phyloP scores from a whole-genome alignment of 257 asterid species.

The Henckelia pumila region DNA sequence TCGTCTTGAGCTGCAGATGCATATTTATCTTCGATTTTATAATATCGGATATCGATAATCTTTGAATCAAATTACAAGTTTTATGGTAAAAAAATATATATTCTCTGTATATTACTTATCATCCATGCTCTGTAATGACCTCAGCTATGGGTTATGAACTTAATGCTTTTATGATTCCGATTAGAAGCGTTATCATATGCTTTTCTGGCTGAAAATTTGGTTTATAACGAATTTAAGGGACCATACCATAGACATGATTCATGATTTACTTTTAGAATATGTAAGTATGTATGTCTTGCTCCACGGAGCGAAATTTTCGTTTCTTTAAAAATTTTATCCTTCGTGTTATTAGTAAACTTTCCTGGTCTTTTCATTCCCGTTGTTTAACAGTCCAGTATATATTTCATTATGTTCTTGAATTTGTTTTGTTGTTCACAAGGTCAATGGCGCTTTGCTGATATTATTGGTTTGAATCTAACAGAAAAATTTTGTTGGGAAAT shows the following conservation, averaged over 20 bases:
- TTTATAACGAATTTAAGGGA: background rate
- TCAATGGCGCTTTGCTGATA: too few species aligned
- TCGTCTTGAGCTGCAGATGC: constrained; percentile 17
- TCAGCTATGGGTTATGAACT: background rate
- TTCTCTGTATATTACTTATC: too few species aligned
- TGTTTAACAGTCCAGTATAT: background rate
- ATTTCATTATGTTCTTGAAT: background rate
- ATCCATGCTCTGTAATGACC: background rate
- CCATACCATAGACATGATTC: background rate
- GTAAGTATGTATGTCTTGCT: background rate
- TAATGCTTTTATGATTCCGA: background rate
- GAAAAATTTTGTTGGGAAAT: background rate
- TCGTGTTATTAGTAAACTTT: background rate
- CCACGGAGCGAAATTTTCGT: background rate
- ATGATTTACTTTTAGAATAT: background rate
- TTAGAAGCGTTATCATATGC: constrained; percentile 1
- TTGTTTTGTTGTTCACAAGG: background rate
- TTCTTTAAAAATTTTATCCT: background rate
- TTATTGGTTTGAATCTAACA: background rate
- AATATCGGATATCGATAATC: too few species aligned
- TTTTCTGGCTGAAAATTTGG: background rate
- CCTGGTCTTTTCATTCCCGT: background rate
- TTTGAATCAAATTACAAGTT: too few species aligned
- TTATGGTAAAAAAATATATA: too few species aligned
- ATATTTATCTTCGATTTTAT: background rate